These are phyloP conservation scores for Capronia coronata DNA, from an alignment of 2,329 filamentous ascomycete genomes.

Conservation along the genomic window DNA sequence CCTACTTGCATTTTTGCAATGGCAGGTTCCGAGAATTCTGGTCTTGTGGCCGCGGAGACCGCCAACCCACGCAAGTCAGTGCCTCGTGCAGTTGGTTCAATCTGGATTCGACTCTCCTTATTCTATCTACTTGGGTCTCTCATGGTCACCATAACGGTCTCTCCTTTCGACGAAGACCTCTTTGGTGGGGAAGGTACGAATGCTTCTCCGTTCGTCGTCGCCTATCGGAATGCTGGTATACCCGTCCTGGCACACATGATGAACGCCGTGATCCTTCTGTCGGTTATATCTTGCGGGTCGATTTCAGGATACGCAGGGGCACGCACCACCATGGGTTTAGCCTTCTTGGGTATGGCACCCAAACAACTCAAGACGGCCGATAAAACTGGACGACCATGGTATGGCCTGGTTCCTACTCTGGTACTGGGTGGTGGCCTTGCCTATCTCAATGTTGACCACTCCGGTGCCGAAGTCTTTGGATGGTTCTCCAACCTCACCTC, in stretches of 20 bases:
- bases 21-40: slow-evolving; percentile 42
- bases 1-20: slow-evolving; percentile 37
- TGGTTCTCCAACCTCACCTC: slow-evolving; percentile 46
- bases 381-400: slow-evolving; percentile 34
- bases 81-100: slow-evolving; percentile 41
- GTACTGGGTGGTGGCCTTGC: slow-evolving; percentile 56
- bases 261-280: slow-evolving; percentile 67
- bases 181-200: slow-evolving; percentile 41
- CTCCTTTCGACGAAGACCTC: slow-evolving; percentile 37
- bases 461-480: slow-evolving; percentile 40
- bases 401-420: slow-evolving; percentile 56
- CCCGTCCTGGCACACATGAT: slow-evolving; percentile 61
- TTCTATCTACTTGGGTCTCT: slow-evolving; percentile 44
- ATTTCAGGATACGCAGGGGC: slow-evolving; percentile 53
- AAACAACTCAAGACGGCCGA: slow-evolving; percentile 34
- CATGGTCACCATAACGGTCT: slow-evolving; percentile 42
- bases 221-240: slow-evolving; percentile 61
- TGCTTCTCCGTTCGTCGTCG: slow-evolving; percentile 57
- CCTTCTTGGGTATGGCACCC: slow-evolving; percentile 35
- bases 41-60: slow-evolving; percentile 42
- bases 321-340: slow-evolving; percentile 46
- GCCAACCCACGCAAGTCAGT: slow-evolving; percentile 40
- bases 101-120: slow-evolving; percentile 42
- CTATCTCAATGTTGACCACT: slow-evolving; percentile 42
- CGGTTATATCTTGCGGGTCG: slow-evolving; percentile 63